Conservation (phyloP, 805 yeast genomes). For the Zygotorulaspora florentina region DNA sequence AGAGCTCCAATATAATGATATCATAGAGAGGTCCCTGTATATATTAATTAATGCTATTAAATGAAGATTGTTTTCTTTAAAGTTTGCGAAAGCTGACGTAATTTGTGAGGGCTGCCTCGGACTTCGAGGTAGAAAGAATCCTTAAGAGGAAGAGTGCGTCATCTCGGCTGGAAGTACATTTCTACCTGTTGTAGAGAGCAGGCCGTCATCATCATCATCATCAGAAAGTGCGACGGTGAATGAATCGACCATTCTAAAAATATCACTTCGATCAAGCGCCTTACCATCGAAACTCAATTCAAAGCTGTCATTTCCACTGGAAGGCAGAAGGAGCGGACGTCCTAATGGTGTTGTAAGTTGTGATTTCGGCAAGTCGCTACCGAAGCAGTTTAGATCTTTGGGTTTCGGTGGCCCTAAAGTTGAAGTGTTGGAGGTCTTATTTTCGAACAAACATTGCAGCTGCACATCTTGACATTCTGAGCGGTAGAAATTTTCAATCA, state of each 20-base stretch:
- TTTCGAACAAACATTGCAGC: slow-evolving; percentile 15
- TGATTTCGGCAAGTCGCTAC: slow-evolving; percentile 3
- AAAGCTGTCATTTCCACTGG: slow-evolving; percentile 32
- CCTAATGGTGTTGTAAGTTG: not conserved
- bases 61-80: not conserved
- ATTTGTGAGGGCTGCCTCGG: not conserved
- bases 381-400: slow-evolving; percentile 3
- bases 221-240: slow-evolving; percentile 36
- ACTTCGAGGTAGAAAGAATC: not conserved
- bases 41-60: slow-evolving; percentile 3
- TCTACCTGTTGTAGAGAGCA: slow-evolving; percentile 10
- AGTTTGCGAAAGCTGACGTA: not conserved
- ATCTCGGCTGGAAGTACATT: slow-evolving; percentile 19
- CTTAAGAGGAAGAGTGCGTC: slow-evolving; percentile 12
- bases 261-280: slow-evolving; percentile 42
- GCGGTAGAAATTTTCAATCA: slow-evolving; percentile 12
- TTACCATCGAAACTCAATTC: slow-evolving; percentile 45
- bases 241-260: slow-evolving; percentile 40
- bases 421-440: slow-evolving; percentile 4
- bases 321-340: slow-evolving; percentile 10
- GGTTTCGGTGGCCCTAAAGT: slow-evolving; percentile 10
- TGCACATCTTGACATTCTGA: slow-evolving; percentile 10
- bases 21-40: slow-evolving; percentile 9
- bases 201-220: slow-evolving; percentile 28
- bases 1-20: slow-evolving; percentile 14